Conservation (phyloP, 331 rosid species). For the Acacia concinna region DNA sequence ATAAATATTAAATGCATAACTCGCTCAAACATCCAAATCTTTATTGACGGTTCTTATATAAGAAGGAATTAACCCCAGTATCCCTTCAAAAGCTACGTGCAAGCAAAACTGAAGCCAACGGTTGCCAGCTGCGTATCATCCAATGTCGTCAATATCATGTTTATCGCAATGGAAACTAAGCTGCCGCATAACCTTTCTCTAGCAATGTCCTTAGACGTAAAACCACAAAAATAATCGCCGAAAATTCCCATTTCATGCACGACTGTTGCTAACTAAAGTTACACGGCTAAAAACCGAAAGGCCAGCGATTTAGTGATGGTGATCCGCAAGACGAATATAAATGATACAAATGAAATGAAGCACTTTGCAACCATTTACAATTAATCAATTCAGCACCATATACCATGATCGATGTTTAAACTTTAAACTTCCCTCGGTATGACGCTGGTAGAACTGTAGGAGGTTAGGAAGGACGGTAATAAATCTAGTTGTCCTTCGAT, state of each 20-base stretch:
- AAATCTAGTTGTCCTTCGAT: not conserved
- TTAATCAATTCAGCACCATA: not conserved
- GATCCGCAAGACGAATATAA: conserved; percentile 18
- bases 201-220: not conserved
- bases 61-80: not conserved
- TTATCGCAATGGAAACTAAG: not conserved
- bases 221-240: not conserved
- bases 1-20: not conserved
- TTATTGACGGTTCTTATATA: not conserved
- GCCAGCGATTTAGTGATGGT: conserved; percentile 6
- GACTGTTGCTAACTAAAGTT: not conserved
- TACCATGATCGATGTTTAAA: not conserved
- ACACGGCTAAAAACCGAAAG: not conserved
- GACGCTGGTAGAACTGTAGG: not conserved
- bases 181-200: not conserved
- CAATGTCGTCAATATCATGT: not conserved
- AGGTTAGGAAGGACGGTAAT: not conserved
- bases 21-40: not conserved
- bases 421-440: not conserved
- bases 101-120: not conserved
- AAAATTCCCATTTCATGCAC: not conserved
- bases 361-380: not conserved
- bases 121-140: not conserved
- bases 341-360: not conserved
- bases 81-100: not conserved